Percentiles rank a stretch among this genome's conserved stretches.
phyloP scores from a whole-genome alignment of 495 filamentous ascomycete genomes.

The Opeltia flavorubescens region DNA sequence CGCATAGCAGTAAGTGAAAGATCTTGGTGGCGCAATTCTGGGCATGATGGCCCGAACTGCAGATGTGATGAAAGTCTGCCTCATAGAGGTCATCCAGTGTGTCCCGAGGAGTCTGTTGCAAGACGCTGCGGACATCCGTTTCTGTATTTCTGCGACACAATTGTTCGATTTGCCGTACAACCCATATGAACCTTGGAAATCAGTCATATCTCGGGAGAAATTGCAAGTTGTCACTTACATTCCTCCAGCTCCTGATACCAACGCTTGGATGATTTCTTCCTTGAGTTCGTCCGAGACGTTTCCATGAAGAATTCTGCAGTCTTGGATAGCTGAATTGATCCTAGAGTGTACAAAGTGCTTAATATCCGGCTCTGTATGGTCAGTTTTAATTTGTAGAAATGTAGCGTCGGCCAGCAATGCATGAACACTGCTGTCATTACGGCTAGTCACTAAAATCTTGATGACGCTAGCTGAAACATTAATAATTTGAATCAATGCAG shows the following conservation, averaged over 20 bases:
- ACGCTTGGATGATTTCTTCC: background rate
- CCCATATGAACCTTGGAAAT: conserved; percentile 2
- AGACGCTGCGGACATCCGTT: background rate
- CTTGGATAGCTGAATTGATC: conserved; percentile 13
- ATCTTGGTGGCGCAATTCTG: background rate
- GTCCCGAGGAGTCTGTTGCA: background rate
- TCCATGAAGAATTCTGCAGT: conserved; percentile 6
- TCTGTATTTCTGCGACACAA: conserved; percentile 1
- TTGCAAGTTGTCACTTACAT: background rate
- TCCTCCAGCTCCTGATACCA: background rate
- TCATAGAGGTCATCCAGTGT: conserved; percentile 1
- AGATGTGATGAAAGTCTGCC: background rate
- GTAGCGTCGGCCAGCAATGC: conserved; percentile 10
- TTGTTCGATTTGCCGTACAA: conserved; percentile 2
- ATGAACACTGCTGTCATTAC: conserved; percentile 24
- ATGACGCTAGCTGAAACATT: conserved; percentile 18
- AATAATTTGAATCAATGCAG: conserved; percentile 19
- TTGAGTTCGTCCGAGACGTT: background rate
- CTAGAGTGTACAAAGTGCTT: conserved; percentile 17
- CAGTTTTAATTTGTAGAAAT: conserved; percentile 22
- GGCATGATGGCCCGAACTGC: background rate
- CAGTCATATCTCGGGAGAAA: background rate
- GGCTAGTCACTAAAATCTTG: conserved; percentile 33
- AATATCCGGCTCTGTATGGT: conserved; percentile 19
- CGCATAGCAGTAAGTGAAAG: background rate